Evolutionary conservation across 139 green algal genomes (phyloP).

Genomic region (Auxenochlorella protothecoides): DNA sequence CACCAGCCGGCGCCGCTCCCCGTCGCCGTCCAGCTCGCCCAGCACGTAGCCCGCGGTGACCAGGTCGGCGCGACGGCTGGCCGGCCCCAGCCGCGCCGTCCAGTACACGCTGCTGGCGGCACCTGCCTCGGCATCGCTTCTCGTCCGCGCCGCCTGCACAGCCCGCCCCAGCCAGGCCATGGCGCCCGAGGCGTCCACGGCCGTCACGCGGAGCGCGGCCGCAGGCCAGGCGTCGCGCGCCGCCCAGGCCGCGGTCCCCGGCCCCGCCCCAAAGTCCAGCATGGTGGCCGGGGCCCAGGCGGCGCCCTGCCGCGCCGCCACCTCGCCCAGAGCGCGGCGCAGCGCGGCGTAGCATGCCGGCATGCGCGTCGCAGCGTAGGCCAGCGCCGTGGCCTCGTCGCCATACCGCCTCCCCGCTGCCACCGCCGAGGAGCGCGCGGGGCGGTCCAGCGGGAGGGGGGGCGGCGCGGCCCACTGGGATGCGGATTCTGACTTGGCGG

Average conservation of each 20-base stretch:
- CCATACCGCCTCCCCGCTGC: slow-evolving; percentile 9
- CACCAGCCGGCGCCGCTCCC: slow-evolving; percentile 22
- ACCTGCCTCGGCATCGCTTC: not conserved
- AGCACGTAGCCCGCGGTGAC: slow-evolving; percentile 56
- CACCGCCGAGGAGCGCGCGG: not conserved
- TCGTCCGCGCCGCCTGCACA: slow-evolving; percentile 17
- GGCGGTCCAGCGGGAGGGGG: not conserved
- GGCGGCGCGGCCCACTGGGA: not conserved
- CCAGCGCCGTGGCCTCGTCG: slow-evolving; percentile 12
- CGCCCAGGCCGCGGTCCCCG: slow-evolving; percentile 62
- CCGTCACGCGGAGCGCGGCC: slow-evolving; percentile 18
- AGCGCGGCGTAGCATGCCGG: slow-evolving; percentile 38
- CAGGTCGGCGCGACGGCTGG: slow-evolving; percentile 33
- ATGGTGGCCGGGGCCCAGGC: slow-evolving; percentile 35
- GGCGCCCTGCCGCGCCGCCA: slow-evolving; percentile 8
- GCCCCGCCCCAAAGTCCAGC: slow-evolving; percentile 67
- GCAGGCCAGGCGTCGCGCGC: slow-evolving; percentile 34
- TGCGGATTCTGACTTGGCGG: no score
- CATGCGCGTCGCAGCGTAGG: slow-evolving; percentile 29
- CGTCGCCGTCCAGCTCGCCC: slow-evolving; percentile 28
- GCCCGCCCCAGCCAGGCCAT: slow-evolving; percentile 43
- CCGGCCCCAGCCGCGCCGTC: slow-evolving; percentile 5
- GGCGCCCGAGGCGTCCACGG: slow-evolving; percentile 46
- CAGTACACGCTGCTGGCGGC: slow-evolving; percentile 6
- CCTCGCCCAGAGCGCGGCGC: slow-evolving; percentile 21